Evolutionary conservation across 345 rosid genomes (phyloP), one percentile per base, ranked within the genome.

Genomic region (Mangifera indica): DNA sequence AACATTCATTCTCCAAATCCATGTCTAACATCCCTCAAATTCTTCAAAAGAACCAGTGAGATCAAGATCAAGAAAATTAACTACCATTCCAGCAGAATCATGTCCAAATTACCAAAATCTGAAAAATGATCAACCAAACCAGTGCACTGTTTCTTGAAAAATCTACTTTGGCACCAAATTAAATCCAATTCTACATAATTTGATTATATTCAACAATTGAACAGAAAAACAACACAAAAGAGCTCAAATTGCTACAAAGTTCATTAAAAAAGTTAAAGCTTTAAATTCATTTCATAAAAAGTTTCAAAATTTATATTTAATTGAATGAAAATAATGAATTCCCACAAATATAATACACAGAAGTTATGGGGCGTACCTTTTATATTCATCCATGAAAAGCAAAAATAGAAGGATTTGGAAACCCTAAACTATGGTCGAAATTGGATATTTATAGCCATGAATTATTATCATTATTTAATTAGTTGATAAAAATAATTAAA

Each of bases 41-140:
- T 29, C 72, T 25, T 61, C 67, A 32, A 63, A 64, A 49, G 60
- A 74, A 52, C 34, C 77, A 65, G 66, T 21, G 73, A 70, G 86
- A 85, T 85, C 89, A 84, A 82, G 89, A 85, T 79, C 84, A 82
- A 82, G 83, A 87, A 69, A 72, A 76, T 60, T 59, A 83, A 76
- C 87, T 70, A 76, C 66, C 86, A 86, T 88, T 84, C 89, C 89
- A 84, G 82, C 74, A 77, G 75, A 67, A 76, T 67, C 62, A 76
- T 25, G 58, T 45, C 77, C 75, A 79, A 78, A 75, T 70, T 77
- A 65, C 17, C 66, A 77, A 61, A 76, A 76, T 79, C 80, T 79
- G 83, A 58, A 77, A 67, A 59, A 56, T 73, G 55, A 82, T 40
- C 73, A 49, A 59, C 42, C 68, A 78, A 46, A 62, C 59, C 69